These are phyloP conservation scores for Aspergillus brunneoviolaceus DNA, from an alignment of 2,329 filamentous ascomycete species.

Conservation along the genomic window DNA sequence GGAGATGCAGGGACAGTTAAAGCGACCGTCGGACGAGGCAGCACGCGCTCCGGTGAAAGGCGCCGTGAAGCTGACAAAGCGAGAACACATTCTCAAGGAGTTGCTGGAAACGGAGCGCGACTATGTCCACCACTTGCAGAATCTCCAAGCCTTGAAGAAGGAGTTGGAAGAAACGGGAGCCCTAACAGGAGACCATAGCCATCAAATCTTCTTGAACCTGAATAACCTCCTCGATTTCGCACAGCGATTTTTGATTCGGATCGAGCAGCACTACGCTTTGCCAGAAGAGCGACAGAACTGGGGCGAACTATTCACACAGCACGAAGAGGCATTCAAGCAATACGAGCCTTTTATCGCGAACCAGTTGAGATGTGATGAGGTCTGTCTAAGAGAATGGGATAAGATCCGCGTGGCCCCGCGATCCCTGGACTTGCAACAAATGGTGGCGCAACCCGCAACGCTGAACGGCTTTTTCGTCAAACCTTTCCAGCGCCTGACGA, in stretches of 20 bases:
- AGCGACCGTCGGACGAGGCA: slow-evolving; percentile 54
- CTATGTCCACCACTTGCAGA: slow-evolving; percentile 95
- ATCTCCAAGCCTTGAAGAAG: slow-evolving; percentile 88
- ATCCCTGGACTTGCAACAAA: slow-evolving; percentile 66
- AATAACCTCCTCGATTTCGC: slow-evolving; percentile 95
- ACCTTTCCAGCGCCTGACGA: slow-evolving; percentile 91
- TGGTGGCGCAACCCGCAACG: slow-evolving; percentile 83
- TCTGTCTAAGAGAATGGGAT: slow-evolving; percentile 82
- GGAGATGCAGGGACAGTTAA: slow-evolving; percentile 74
- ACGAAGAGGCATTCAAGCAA: slow-evolving; percentile 84
- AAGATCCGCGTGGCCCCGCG: slow-evolving; percentile 71
- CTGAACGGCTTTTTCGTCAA: slow-evolving; percentile 92
- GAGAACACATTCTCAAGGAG: slow-evolving; percentile 88
- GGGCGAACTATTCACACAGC: slow-evolving; percentile 85
- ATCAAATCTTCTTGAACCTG: slow-evolving; percentile 95
- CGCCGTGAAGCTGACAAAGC: slow-evolving; percentile 62
- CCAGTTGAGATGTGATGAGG: slow-evolving; percentile 82
- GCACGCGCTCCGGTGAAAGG: slow-evolving; percentile 48
- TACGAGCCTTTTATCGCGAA: slow-evolving; percentile 98
- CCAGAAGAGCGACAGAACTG: slow-evolving; percentile 77
- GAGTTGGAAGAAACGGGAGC: slow-evolving; percentile 82
- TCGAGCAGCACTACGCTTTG: slow-evolving; percentile 91
- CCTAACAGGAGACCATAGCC: slow-evolving; percentile 83
- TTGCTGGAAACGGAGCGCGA: slow-evolving; percentile 93
- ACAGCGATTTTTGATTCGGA: slow-evolving; percentile 87